phyloP scores from a whole-genome alignment of 1,284 basidiomycete species.

The Boletus hoseneyae region DNA sequence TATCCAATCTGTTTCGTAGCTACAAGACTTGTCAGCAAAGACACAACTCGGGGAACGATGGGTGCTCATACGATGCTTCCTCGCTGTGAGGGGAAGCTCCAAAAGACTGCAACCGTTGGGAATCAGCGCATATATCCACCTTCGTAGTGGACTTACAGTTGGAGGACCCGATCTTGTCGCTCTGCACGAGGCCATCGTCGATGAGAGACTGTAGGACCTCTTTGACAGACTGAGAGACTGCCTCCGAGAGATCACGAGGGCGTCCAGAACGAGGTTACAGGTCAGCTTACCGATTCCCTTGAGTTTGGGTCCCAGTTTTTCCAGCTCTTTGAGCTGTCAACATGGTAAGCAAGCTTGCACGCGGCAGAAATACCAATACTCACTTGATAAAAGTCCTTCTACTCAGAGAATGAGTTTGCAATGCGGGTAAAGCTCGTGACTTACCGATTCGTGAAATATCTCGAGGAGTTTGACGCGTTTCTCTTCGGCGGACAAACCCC shows the following conservation, averaged over 20 bases:
- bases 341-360: not conserved
- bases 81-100: slow-evolving; percentile 87
- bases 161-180: slow-evolving; percentile 88
- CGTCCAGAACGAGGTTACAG: not conserved
- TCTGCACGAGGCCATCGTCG: slow-evolving; percentile 77
- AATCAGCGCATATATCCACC: slow-evolving; percentile 34
- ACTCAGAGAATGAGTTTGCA: slow-evolving; percentile 8
- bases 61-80: slow-evolving; percentile 61
- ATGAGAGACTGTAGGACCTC: slow-evolving; percentile 83
- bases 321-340: slow-evolving; percentile 77
- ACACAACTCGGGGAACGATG: not conserved
- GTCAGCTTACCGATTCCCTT: slow-evolving; percentile 74
- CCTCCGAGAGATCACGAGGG: not conserved
- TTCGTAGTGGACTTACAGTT: slow-evolving; percentile 63
- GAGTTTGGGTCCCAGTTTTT: slow-evolving; percentile 79
- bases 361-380: not conserved
- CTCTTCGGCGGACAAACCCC: slow-evolving; percentile 77
- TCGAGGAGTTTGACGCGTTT: slow-evolving; percentile 79
- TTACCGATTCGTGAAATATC: slow-evolving; percentile 85
- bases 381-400: slow-evolving; percentile 86
- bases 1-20: slow-evolving; percentile 60
- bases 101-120: slow-evolving; percentile 63
- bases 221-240: slow-evolving; percentile 85
- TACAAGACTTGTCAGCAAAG: slow-evolving; percentile 28
- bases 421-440: slow-evolving; percentile 16